Conservation (phyloP, 139 green algal species). For the Deuterostichococcus epilithicus region DNA sequence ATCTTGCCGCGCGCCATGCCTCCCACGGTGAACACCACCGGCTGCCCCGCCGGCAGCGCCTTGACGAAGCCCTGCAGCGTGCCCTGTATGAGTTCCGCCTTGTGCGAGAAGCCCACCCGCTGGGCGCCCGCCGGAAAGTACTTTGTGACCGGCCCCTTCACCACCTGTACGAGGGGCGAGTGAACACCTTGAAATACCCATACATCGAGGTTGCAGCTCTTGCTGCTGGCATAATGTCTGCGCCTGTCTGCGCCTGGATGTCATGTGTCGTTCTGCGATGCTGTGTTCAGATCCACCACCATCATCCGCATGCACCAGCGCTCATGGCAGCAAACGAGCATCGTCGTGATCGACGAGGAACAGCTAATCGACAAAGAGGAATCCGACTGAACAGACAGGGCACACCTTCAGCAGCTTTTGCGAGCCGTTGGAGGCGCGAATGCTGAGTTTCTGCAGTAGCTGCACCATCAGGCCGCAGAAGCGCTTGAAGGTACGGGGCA, state of each 20-base stretch:
- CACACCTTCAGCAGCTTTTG: constrained; percentile 91
- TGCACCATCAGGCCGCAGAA: constrained; percentile 96
- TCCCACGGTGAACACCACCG: constrained; percentile 86
- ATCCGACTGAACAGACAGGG: background rate
- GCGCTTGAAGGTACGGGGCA: constrained; percentile 92
- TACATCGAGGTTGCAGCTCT: too few relatives aligned
- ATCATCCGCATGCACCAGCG: background rate
- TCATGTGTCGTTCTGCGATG: too few relatives aligned
- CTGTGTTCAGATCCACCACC: too few relatives aligned
- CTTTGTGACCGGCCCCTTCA: constrained; percentile 87
- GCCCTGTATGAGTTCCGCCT: constrained; percentile 47
- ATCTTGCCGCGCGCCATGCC: constrained; percentile 92
- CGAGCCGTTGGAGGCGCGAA: constrained; percentile 89
- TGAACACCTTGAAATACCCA: too few relatives aligned
- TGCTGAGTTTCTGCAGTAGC: constrained; percentile 97
- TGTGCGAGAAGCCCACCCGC: constrained; percentile 81
- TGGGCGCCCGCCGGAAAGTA: constrained; percentile 65
- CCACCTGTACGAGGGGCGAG: constrained; percentile 41
- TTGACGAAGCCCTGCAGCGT: constrained; percentile 42
- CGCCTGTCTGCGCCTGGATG: too few relatives aligned
- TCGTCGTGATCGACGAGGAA: too few relatives aligned
- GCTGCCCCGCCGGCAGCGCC: constrained; percentile 31
- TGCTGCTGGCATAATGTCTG: too few relatives aligned
- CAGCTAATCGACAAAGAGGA: too few relatives aligned
- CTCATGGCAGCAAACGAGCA: too few relatives aligned